Conservation (phyloP, 2,329 filamentous ascomycete species). For the Microdochium nivale region DNA sequence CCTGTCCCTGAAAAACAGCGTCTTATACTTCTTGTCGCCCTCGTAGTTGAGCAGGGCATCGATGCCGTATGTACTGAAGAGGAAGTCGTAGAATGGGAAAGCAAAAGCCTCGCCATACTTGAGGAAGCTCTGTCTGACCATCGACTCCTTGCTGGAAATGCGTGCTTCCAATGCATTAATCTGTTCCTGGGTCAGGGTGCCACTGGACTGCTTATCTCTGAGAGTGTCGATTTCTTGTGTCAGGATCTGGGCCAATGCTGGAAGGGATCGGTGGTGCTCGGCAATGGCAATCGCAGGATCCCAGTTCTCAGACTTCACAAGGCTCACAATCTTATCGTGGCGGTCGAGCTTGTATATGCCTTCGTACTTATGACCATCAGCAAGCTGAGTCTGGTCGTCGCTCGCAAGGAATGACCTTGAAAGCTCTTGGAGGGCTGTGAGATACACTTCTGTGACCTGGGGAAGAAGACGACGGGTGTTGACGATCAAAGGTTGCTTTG, state of each 20-base stretch:
- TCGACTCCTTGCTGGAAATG: slow-evolving; percentile 36
- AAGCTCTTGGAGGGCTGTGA: slow-evolving; percentile 44
- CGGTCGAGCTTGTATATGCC: slow-evolving; percentile 41
- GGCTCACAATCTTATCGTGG: slow-evolving; percentile 40
- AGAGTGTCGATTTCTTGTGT: slow-evolving; percentile 41
- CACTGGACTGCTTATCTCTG: slow-evolving; percentile 22
- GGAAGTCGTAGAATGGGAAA: slow-evolving; percentile 70
- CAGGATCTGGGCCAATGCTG: slow-evolving; percentile 46
- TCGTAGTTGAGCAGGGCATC: slow-evolving; percentile 63
- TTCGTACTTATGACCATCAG: slow-evolving; percentile 35
- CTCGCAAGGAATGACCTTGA: slow-evolving; percentile 39
- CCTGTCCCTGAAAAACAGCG: slow-evolving; percentile 66
- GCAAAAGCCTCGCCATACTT: slow-evolving; percentile 59
- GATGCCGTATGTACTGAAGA: slow-evolving; percentile 60
- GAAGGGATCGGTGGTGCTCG: slow-evolving; percentile 46
- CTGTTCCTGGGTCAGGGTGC: slow-evolving; percentile 24
- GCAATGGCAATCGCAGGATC: slow-evolving; percentile 49
- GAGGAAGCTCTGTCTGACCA: slow-evolving; percentile 47
- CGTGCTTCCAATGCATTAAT: slow-evolving; percentile 31
- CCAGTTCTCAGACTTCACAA: slow-evolving; percentile 48
- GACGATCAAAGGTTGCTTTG: slow-evolving; percentile 24
- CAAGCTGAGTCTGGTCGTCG: slow-evolving; percentile 30
- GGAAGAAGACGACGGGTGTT: slow-evolving; percentile 40
- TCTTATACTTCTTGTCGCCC: slow-evolving; percentile 63
- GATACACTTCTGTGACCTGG: slow-evolving; percentile 43